Evolutionary conservation across 257 asterid species (phyloP), one percentile per base, ranked within the genome.

Genomic region (Ilex aquifolium): DNA sequence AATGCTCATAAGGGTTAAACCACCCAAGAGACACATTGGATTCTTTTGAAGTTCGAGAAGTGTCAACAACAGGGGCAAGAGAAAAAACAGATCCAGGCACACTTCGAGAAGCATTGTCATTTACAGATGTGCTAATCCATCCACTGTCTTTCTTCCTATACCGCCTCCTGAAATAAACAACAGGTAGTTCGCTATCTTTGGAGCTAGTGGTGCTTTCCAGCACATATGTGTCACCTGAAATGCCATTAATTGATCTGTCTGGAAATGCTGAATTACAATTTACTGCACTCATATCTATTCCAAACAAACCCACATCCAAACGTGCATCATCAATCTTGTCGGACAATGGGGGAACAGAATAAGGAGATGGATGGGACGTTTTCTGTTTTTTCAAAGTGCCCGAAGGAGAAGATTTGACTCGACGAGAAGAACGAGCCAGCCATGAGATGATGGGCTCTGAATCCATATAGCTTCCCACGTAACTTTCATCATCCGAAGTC

Each of bases 391-490:
- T 81, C 60, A 63, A 65, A 52, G 89, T 66, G 70, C 77, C 75
- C 44, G 79, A 66, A 59, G 90, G 82, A 67, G 78, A 62, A 72
- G 87, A 71, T 76, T 88, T 92, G 65, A 65, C 80, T 63, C 83
- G 90, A 63, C 79, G 95, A 74, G 92, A 81, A 69, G 88, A 83
- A 64, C 91, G 94, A 71, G 95, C 77, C 68, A 90, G 73, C 99
- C 99, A 94, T 67, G 88, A 86, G 32, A 89, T 87, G 58, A 90
- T 88, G 65, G 97, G 96, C 79, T 85, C 93, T 12, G 95, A 84
- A 70, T 90, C 99, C 79, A 76, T 73, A 76, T 69, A 68, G 42
- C 70, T 80, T 60, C 80, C 85, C 13, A 40, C 54, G 70, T 69
- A 69, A 72, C 73, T 68, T 62, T 71, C 91, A 64, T 79, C 83